Conservation (phyloP, 2,329 filamentous ascomycete species). For the Penicillium vulpinum region DNA sequence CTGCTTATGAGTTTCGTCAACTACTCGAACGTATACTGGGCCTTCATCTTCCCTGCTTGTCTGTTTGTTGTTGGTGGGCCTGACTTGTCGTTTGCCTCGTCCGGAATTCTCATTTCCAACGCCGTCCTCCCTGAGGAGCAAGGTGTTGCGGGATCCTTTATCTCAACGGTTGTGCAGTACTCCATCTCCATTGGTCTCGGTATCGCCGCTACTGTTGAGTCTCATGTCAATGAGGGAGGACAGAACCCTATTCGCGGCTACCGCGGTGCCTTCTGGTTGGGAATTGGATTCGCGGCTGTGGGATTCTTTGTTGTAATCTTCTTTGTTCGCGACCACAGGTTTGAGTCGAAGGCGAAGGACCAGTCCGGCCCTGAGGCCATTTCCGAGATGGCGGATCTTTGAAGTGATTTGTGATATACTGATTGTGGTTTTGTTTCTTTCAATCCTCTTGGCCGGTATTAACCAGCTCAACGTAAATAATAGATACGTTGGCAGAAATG, state of each 20-base stretch:
- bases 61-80: slow-evolving; percentile 13
- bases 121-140: slow-evolving; percentile 42
- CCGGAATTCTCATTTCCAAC: slow-evolving; percentile 42
- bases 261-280: slow-evolving; percentile 41
- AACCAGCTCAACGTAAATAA: background rate
- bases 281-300: slow-evolving; percentile 35
- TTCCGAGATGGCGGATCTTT: background rate
- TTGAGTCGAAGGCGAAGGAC: background rate
- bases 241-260: slow-evolving; percentile 38
- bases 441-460: background rate
- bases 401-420: background rate
- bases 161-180: slow-evolving; percentile 48
- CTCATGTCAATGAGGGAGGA: slow-evolving; percentile 38
- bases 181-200: slow-evolving; percentile 45
- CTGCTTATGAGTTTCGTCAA: slow-evolving; percentile 28
- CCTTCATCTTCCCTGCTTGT: slow-evolving; percentile 14
- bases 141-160: slow-evolving; percentile 40
- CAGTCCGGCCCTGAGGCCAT: background rate
- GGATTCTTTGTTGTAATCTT: slow-evolving; percentile 11
- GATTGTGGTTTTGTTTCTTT: background rate
- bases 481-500: background rate
- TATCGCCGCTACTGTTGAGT: slow-evolving; percentile 46
- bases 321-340: slow-evolving; percentile 8
- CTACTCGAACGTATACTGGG: slow-evolving; percentile 16
- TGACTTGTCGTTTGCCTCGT: slow-evolving; percentile 47